These are phyloP conservation scores for Alectoria sarmentosa DNA, from an alignment of 495 filamentous ascomycete genomes.

Conservation along the genomic window DNA sequence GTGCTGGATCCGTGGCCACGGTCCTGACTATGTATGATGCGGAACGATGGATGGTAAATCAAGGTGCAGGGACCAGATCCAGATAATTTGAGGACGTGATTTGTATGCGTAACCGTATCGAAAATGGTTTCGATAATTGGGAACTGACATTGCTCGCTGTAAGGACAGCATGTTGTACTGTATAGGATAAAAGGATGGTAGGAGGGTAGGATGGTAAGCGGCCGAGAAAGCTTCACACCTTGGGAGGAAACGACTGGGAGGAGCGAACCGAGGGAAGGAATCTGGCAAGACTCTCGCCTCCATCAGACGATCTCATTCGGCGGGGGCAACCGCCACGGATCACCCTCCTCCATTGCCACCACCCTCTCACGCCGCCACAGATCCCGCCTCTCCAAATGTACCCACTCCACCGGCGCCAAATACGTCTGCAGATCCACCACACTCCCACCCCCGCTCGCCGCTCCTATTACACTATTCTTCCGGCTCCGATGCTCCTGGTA, in stretches of 20 bases:
- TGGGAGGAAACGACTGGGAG: not conserved
- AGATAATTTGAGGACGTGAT: not conserved
- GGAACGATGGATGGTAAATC: not conserved
- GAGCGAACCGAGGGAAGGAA: not conserved
- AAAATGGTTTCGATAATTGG: not conserved
- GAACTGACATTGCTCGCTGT: not conserved
- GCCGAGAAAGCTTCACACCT: not conserved
- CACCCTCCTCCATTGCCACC: not conserved
- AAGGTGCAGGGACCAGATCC: not conserved
- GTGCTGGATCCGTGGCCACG: not conserved
- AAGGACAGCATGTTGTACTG: not conserved
- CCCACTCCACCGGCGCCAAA: not conserved
- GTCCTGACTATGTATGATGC: not conserved
- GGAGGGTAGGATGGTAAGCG: not conserved
- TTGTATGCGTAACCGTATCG: not conserved
- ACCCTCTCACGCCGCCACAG: not conserved
- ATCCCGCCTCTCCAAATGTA: not conserved
- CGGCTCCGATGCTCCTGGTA: constrained; percentile 2
- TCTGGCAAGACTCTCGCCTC: not conserved
- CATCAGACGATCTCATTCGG: not conserved
- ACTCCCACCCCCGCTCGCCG: not conserved
- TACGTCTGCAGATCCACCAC: not conserved
- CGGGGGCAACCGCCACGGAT: not conserved
- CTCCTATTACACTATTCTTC: not conserved
- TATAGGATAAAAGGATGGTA: not conserved